Base-by-base conservation (phyloP, 257 asterid genomes). In the Cinchona pubescens region DNA sequence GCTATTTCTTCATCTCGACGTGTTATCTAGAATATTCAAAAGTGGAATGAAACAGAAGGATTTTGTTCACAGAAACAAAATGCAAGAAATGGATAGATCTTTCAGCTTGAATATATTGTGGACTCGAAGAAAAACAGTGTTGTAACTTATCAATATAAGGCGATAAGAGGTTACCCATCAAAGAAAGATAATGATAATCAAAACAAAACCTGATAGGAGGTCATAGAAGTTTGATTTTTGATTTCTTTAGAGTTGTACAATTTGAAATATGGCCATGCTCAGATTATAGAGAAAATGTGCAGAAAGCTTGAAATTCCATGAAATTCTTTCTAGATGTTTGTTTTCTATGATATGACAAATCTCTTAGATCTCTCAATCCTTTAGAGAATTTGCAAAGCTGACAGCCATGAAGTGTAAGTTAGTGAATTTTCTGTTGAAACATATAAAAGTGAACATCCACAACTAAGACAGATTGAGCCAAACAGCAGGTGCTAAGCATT, bases 1-100 rank as follows among this genome's bases (percentile, higher is more conserved):
- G 90, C 81, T 89, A 95, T 91, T 87, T 91, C 99, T 86, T 95
- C 99, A 80, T 95, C 99, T 74, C 99, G 89, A 49, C 98, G 97
- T 77, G 99, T 88, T 85, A 95, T 88, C 99, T 95, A 81, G 78
- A 69, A 72, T 12, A 29, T 56, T 70, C 19, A 30, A 58, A 60
- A 8, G 13, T 21, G 19, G 29, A 13, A 46, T 10, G 4, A 5
- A 64, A 15, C 4, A 32, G 62, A 38, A 32, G 61, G 34, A 32
- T 43, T 23, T 5, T 21, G 29, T 34, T 4, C 49, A 30, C 1
- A 32, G 21, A 23, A 35, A 5, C 21, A 34, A 5, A 25, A 38
- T 48, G 68, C 71, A 60, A 51, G 6, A 30, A 42, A 76, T 42
- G 72, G 48, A 67, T n/a, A 64, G 38, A 21, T 56, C 48, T 32